These are phyloP conservation scores for Karstenula rhodostoma DNA, from an alignment of 2,329 filamentous ascomycete species.

Conservation along the genomic window DNA sequence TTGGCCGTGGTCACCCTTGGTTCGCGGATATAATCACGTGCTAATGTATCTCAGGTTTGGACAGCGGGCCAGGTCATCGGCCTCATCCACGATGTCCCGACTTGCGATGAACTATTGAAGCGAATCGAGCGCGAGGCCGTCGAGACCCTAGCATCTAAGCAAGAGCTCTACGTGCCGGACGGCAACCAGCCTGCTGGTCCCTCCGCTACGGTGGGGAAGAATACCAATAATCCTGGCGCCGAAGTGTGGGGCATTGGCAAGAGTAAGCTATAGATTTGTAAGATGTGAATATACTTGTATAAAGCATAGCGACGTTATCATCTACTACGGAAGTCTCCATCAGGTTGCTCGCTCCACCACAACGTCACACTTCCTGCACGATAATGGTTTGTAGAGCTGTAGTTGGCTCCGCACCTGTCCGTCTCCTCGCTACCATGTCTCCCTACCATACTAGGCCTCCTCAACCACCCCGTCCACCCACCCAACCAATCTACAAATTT, in stretches of 20 bases:
- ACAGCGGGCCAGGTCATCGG: slow-evolving; percentile 93
- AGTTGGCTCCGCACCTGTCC: too few species aligned
- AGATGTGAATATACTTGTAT: background rate
- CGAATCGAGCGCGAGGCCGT: slow-evolving; percentile 58
- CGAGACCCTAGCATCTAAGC: slow-evolving; percentile 50
- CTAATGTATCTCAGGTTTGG: slow-evolving; percentile 75
- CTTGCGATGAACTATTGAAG: slow-evolving; percentile 55
- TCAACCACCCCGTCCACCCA: too few species aligned
- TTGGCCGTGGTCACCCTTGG: background rate
- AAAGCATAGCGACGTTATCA: background rate
- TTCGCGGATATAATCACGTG: background rate
- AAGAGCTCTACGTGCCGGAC: slow-evolving; percentile 45
- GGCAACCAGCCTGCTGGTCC: slow-evolving; percentile 32
- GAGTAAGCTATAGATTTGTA: slow-evolving; percentile 49
- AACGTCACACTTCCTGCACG: too few species aligned
- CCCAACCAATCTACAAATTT: too few species aligned
- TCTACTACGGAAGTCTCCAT: background rate
- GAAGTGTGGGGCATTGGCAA: slow-evolving; percentile 54
- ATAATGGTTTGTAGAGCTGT: too few species aligned
- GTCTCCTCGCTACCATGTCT: too few species aligned
- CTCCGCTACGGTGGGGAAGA: slow-evolving; percentile 36
- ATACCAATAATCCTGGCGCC: slow-evolving; percentile 51
- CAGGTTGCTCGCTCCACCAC: background rate
- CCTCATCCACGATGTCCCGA: slow-evolving; percentile 61
- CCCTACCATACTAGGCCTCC: too few species aligned